Base-by-base conservation (phyloP, 1,284 basidiomycete genomes). In the Leccinum fuscescens region DNA sequence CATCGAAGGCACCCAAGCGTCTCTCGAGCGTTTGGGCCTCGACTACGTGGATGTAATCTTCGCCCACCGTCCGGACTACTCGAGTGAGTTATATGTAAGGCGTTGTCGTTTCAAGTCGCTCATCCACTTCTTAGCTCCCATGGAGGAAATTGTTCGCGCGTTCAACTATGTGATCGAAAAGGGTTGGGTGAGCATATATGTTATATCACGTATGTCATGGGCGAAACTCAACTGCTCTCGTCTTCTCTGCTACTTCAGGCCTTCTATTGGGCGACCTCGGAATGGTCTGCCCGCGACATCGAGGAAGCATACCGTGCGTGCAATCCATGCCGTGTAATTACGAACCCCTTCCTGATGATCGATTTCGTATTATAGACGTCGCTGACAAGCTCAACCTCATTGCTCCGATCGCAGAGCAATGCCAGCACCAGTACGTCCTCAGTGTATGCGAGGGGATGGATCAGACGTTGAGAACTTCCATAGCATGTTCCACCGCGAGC, bases 41-140 rank as follows among this genome's bases (percentile, higher is more conserved):
- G 82, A 86, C 70, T 91, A 91, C 65, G 86, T 88, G 39, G 86
- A 88, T 69, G 77, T 87, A 54, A 67, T 84, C 54, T 83, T 85
- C 46, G 80, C 81, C 6, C 86, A 88, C 65, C 81, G 86, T 55
- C 80, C 81, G 31, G 86, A 88, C 69, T 65, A 69, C 49, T 56
- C 73, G 1, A 64, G 82, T 80, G 55, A 55, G 76, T 73, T 20
- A 17, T 50, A 11, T 29, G 9, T 29, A 29, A n/a, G n/a, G 49
- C 0, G 17, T 17, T 9, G 9, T 50, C 15, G 49, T 50, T 50
- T 17, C 49, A 50, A 15, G 24, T 20, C 3, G 24, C 49, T 50
- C 49, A 50, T 29, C 24, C 49, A 50, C 49, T 50, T 7, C 5
- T n/a, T 61, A 77, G 75, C 67, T 37, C 73, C 75, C 1, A 74